These are phyloP conservation scores for Aspergillus oerlinghausenensis DNA, from an alignment of 2,329 filamentous ascomycete genomes.

Conservation along the genomic window DNA sequence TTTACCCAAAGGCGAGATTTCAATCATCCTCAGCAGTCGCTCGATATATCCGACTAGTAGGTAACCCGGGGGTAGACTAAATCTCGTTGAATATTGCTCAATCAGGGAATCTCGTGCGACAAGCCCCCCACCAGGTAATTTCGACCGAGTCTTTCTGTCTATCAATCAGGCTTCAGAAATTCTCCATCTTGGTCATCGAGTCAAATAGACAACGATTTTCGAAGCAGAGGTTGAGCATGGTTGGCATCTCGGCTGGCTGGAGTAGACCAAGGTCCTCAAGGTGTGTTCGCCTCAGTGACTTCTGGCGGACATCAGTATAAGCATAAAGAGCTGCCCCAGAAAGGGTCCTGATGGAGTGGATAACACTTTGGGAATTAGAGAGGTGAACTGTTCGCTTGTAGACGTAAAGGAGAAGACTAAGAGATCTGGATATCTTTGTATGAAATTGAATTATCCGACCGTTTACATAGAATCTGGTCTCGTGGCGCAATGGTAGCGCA, in stretches of 20 bases:
- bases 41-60: neutral
- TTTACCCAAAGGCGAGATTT: neutral
- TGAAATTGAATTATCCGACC: no score
- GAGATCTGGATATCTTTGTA: no score
- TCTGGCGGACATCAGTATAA: no score
- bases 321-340: no score
- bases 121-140: neutral
- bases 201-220: neutral
- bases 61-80: neutral
- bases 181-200: neutral
- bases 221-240: no score
- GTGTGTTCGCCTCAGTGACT: neutral
- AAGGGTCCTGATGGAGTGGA: no score
- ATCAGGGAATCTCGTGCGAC: neutral
- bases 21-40: neutral
- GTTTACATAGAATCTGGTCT: constrained; percentile 5
- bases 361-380: no score
- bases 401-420: no score
- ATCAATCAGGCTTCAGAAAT: no score
- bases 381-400: no score
- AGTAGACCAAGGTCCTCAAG: neutral
- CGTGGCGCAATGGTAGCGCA: constrained; percentile 37
- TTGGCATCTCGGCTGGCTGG: no score
- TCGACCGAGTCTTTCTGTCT: neutral
- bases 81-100: neutral